Base-by-base conservation (phyloP, 1,139 yeast species). In the Pichia sp. region DNA sequence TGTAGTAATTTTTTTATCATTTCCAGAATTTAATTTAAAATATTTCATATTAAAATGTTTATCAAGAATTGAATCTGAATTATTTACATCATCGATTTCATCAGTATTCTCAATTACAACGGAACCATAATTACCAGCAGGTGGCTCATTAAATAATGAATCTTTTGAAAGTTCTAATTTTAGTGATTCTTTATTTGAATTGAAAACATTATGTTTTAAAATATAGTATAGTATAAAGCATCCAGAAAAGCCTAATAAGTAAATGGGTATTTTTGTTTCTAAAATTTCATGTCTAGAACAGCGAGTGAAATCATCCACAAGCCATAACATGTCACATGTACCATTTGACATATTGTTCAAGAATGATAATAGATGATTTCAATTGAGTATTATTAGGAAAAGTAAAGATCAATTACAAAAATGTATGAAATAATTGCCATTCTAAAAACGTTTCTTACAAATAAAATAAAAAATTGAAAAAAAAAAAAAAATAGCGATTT, bases 11-110 rank as follows among this genome's bases (percentile, higher is more conserved):
- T 63, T 62, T 2, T 75, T 70, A 10, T 86, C 87, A 58, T 79
- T 79, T 27, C 66, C 73, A 50, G 69, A 69, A 18, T 73, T 66
- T 41, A 75, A 74, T 18, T 70, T 61, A 44, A 78, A 62, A 37
- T 70, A 66, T 11, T 69, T 58, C 45, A 79, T 66, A 60, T 78
- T 79, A 57, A 79, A 79, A 58, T 78, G 83, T 47, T 73, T 73
- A 34, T 71, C 71, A 44, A 76, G 70, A 8, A 47, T 41, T 4
- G 42, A 29, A n/a, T 26, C 34, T 10, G 18, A 6, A 26, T 32
- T 11, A 18, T 37, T 18, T 28, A 30, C 3, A 28, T 34, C 36
- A n/a, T 28, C 28, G 4, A 9, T 40, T 26, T 40, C 34, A n/a
- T 30, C 18, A n/a, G 36, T 27, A 28, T 11, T 30, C 28, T n/a